Evolutionary conservation across 2,329 filamentous ascomycete species (phyloP).

Genomic region (Colletotrichum phormii): DNA sequence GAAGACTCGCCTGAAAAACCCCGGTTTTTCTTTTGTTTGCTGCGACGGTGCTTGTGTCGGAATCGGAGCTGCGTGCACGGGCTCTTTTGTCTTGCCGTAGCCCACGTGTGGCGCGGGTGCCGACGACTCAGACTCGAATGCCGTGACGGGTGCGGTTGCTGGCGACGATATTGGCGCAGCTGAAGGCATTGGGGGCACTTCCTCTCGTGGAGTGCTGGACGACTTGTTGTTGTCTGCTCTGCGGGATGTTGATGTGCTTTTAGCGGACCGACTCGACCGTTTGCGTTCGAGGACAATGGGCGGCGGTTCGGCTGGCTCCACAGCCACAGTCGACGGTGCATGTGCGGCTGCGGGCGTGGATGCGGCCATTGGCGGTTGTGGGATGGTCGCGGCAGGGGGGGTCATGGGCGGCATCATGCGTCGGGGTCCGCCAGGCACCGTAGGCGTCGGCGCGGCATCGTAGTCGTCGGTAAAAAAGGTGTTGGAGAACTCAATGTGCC

Average conservation of each 20-base stretch:
- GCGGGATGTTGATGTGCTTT: conserved; percentile 26
- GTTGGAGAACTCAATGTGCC: conserved; percentile 62
- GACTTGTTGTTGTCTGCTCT: conserved; percentile 14
- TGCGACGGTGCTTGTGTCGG: conserved; percentile 60
- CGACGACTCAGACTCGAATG: conserved; percentile 60
- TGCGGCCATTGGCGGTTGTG: conserved; percentile 13
- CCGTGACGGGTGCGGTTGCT: conserved; percentile 51
- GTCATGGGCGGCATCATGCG: conserved; percentile 41
- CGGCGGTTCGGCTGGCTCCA: conserved; percentile 22
- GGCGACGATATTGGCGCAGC: conserved; percentile 46
- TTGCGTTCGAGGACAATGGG: conserved; percentile 24
- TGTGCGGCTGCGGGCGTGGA: conserved; percentile 1
- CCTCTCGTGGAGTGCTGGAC: conserved; percentile 3
- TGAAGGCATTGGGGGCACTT: conserved; percentile 4
- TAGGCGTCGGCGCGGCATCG: conserved; percentile 88
- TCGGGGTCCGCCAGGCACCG: conserved; percentile 83
- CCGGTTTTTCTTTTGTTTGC: conserved; percentile 75
- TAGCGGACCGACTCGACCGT: conserved; percentile 24
- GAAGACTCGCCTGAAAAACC: conserved; percentile 95
- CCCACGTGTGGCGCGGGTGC: conserved; percentile 69
- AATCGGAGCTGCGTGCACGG: conserved; percentile 60
- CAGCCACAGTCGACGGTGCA: background rate
- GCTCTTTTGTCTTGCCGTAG: conserved; percentile 69
- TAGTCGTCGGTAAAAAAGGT: conserved; percentile 67
- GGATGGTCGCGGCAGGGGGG: conserved; percentile 35